phyloP scores from a whole-genome alignment of 2,329 filamentous ascomycete species.

The Nigrospora osmanthi region DNA sequence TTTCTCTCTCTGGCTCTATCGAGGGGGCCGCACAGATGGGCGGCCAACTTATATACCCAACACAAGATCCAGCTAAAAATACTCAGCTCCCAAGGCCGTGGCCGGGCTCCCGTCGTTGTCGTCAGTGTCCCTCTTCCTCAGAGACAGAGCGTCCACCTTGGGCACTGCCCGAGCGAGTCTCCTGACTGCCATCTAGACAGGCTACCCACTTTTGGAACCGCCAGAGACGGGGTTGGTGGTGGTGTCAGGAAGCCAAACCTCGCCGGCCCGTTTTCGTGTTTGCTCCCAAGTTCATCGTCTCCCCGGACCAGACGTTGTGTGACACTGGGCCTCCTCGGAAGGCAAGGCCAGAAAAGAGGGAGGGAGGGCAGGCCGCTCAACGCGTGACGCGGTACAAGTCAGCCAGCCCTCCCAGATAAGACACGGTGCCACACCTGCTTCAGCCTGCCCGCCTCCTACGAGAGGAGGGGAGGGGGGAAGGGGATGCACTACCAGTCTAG shows the following conservation, averaged over 20 bases:
- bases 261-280: conserved; percentile 13
- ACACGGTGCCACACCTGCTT: conserved; percentile 20
- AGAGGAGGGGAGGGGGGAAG: conserved; percentile 15
- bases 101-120: too few relatives aligned
- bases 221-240: conserved; percentile 7
- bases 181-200: conserved; percentile 15
- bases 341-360: conserved; percentile 11
- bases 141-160: not conserved
- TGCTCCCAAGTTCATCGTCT: not conserved
- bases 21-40: too few relatives aligned
- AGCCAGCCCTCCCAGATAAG: conserved; percentile 24
- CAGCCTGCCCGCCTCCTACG: conserved; percentile 8
- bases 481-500: conserved; percentile 8
- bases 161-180: conserved; percentile 14
- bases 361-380: conserved; percentile 15
- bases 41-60: too few relatives aligned
- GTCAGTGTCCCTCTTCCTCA: not conserved
- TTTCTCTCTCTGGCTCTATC: too few relatives aligned
- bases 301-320: conserved; percentile 7
- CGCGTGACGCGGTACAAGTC: conserved; percentile 23
- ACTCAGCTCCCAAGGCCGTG: not conserved
- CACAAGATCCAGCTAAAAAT: not conserved
- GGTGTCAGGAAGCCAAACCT: conserved; percentile 19
- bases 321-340: conserved; percentile 14
- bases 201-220: conserved; percentile 5